These are phyloP conservation scores for Saccharomycopsis phalli DNA, from an alignment of 1,139 yeast genomes.

Conservation along the genomic window DNA sequence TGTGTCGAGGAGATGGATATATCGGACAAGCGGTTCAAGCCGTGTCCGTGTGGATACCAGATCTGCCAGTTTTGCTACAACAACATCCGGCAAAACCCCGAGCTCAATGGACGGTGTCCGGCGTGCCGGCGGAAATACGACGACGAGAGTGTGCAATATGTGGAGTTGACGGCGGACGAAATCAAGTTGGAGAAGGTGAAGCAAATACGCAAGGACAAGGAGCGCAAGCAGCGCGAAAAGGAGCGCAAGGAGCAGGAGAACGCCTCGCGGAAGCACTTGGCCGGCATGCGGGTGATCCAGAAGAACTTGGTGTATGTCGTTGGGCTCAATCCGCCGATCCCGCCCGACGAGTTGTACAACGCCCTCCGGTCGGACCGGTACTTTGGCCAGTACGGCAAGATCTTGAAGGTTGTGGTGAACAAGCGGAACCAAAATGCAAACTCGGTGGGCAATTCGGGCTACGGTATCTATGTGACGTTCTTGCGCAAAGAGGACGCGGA, in stretches of 20 bases:
- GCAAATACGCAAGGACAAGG: constrained; percentile 74
- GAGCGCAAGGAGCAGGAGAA: constrained; percentile 88
- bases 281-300: constrained; percentile 96
- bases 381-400: constrained; percentile 97
- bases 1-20: constrained; percentile 98
- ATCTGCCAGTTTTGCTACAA: constrained; percentile 97
- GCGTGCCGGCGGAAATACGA: constrained; percentile 94
- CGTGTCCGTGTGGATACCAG: constrained; percentile 99
- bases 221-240: constrained; percentile 81
- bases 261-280: constrained; percentile 83
- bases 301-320: constrained; percentile 95
- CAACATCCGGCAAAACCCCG: constrained; percentile 91
- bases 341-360: constrained; percentile 77
- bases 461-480: constrained; percentile 94
- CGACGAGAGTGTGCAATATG: constrained; percentile 87
- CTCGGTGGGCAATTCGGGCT: constrained; percentile 54
- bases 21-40: constrained; percentile 91
- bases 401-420: constrained; percentile 88
- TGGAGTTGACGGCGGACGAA: constrained; percentile 77
- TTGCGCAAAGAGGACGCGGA: constrained; percentile 91
- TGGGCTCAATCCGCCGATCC: constrained; percentile 84
- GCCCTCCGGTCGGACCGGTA: constrained; percentile 83
- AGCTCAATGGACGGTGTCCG: constrained; percentile 92
- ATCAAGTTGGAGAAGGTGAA: constrained; percentile 69
- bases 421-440: constrained; percentile 51